These are phyloP conservation scores for Aspergillus pseudoterreus DNA, from an alignment of 2,329 filamentous ascomycete genomes.

Conservation along the genomic window DNA sequence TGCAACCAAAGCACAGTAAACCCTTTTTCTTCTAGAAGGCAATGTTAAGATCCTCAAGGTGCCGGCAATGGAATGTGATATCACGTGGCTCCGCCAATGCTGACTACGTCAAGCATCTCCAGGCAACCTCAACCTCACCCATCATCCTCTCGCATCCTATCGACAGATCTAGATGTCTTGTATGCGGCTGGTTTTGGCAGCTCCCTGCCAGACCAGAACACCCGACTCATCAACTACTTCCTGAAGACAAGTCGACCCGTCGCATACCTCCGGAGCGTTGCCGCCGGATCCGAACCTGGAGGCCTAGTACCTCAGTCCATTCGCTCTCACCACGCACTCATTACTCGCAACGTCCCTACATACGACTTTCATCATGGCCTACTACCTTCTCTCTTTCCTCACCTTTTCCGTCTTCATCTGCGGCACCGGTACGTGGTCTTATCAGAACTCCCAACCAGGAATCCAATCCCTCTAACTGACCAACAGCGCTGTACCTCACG, in stretches of 20 bases:
- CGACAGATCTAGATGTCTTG: slow-evolving; percentile 4
- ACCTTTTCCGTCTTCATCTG: slow-evolving; percentile 67
- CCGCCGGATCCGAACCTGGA: too few relatives aligned
- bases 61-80: neutral
- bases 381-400: slow-evolving; percentile 70
- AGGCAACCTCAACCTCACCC: too few relatives aligned
- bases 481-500: slow-evolving; percentile 70
- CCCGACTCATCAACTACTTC: neutral
- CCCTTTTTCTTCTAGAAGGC: too few relatives aligned
- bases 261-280: too few relatives aligned
- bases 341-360: neutral
- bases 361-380: slow-evolving; percentile 58
- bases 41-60: neutral
- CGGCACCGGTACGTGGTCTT: slow-evolving; percentile 58
- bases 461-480: neutral
- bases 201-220: slow-evolving; percentile 6
- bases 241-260: too few relatives aligned
- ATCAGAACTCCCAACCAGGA: neutral
- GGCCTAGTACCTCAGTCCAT: too few relatives aligned
- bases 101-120: too few relatives aligned
- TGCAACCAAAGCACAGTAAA: neutral
- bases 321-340: neutral
- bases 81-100: too few relatives aligned
- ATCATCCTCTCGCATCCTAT: slow-evolving; percentile 4
- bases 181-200: slow-evolving; percentile 9